Base-by-base conservation (phyloP, 345 rosid genomes). In the Aethionema arabicum region DNA sequence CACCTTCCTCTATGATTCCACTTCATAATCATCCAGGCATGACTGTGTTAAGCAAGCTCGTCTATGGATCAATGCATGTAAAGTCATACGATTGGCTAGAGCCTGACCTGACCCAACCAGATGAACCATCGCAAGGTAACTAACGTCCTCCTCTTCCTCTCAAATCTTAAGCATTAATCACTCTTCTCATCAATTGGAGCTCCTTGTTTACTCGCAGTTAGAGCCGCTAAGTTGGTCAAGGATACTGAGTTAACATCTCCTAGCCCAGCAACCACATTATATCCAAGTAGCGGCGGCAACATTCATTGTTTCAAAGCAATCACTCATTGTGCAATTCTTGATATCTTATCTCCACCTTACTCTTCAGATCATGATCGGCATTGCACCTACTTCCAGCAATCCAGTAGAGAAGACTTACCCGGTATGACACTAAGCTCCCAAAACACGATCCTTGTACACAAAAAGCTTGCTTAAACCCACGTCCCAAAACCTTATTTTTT, bases 21-120 rank as follows among this genome's bases (percentile, higher is more conserved):
- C 89, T 92, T 64, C 98, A 92, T 72, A 88, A 90, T 79, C 99
- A 88, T 77, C 90, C 99, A 2, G 95, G 99, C 72, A 86, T 90
- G 93, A 83, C 91, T 5, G 96, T 95, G 44, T 68, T 86, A 78
- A 95, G 96, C 90, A 88, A 85, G 85, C 93, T 90, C 53, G 53
- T 95, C 11, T 90, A 86, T 52, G 93, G 97, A 59, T 76, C 99
- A 46, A 69, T 88, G 65, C 95, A 83, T 60, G 96, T 86, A 53
- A 78, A 76, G 67, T 85, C 98, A 33, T 95, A 85, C 52, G 99
- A 95, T 71, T 90, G 95, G 99, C 57, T 95, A 69, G 87, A 84
- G 56, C 45, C 78, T 40, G 72, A 85, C 12, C 77, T 72, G 49
- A 57, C 74, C 8, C 67, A 54, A 52, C 68, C 75, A 52, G 72